phyloP scores from a whole-genome alignment of 2,329 filamentous ascomycete species.

The Pseudogymnoascus sp. region DNA sequence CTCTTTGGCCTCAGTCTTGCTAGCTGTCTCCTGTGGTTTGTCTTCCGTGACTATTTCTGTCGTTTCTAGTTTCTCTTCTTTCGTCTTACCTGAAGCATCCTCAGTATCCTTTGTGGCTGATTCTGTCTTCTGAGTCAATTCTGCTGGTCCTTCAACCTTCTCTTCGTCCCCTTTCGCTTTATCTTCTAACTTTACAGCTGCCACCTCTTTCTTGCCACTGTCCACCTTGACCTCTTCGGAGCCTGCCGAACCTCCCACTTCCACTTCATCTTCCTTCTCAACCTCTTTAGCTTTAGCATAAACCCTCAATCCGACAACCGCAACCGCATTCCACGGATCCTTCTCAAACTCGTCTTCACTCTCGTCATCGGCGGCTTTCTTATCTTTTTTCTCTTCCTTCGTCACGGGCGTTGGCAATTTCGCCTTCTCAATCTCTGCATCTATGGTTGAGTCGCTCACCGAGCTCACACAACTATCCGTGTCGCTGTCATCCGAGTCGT shows the following conservation, averaged over 20 bases:
- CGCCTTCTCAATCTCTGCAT: constrained; percentile 7
- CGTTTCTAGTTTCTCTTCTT: background rate
- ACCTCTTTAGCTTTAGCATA: constrained; percentile 44
- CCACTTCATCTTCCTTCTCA: constrained; percentile 19
- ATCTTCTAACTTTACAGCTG: constrained; percentile 18
- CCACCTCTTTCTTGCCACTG: constrained; percentile 18
- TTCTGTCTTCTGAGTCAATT: background rate
- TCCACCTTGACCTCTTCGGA: constrained; percentile 23
- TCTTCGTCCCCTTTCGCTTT: constrained; percentile 23
- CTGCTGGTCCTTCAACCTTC: constrained; percentile 1
- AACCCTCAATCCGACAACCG: constrained; percentile 54
- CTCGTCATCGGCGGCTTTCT: constrained; percentile 31
- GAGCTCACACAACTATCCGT: constrained; percentile 8
- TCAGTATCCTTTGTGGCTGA: background rate
- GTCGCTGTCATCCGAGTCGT: background rate
- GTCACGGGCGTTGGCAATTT: background rate
- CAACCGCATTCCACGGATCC: constrained; percentile 58
- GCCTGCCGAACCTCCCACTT: constrained; percentile 18
- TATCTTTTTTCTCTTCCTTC: constrained; percentile 10
- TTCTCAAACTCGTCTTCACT: constrained; percentile 50
- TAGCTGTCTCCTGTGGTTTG: background rate
- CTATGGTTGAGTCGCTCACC: constrained; percentile 3
- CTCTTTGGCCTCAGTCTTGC: constrained; percentile 20
- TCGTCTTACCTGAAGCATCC: background rate
- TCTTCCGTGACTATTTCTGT: background rate